phyloP scores from a whole-genome alignment of 2,329 filamentous ascomycete species.

The Eutypella sp. region DNA sequence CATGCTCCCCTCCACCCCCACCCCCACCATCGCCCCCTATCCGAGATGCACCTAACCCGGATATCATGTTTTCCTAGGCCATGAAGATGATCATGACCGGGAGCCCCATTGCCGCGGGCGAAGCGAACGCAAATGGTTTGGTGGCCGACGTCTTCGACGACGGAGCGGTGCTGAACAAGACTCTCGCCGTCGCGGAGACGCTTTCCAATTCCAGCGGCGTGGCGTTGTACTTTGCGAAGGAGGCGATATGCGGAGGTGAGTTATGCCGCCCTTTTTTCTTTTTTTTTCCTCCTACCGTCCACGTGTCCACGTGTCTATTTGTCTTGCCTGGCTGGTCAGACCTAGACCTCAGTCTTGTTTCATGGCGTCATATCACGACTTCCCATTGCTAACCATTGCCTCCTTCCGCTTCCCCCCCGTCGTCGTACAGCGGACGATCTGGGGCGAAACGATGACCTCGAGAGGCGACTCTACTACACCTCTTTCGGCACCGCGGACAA shows the following conservation, averaged over 20 bases:
- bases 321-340: too few relatives aligned
- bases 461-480: constrained; percentile 31
- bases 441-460: constrained; percentile 27
- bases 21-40: too few relatives aligned
- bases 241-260: constrained; percentile 25
- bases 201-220: constrained; percentile 20
- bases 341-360: too few relatives aligned
- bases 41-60: background rate
- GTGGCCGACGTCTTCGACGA: constrained; percentile 22
- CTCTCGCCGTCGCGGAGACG: constrained; percentile 18
- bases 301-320: too few relatives aligned
- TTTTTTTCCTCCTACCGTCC: background rate
- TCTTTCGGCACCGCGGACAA: constrained; percentile 30
- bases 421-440: constrained; percentile 18
- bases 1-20: too few relatives aligned
- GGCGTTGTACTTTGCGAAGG: constrained; percentile 24
- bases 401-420: too few relatives aligned
- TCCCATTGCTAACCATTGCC: background rate
- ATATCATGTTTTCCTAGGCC: constrained; percentile 15
- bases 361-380: too few relatives aligned
- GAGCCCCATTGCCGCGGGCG: constrained; percentile 20
- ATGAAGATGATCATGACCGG: constrained; percentile 25
- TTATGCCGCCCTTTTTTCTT: background rate
- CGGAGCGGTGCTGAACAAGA: constrained; percentile 20
- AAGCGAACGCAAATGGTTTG: constrained; percentile 22